Conservation (phyloP, 345 rosid genomes). For the Acer saccharum region DNA sequence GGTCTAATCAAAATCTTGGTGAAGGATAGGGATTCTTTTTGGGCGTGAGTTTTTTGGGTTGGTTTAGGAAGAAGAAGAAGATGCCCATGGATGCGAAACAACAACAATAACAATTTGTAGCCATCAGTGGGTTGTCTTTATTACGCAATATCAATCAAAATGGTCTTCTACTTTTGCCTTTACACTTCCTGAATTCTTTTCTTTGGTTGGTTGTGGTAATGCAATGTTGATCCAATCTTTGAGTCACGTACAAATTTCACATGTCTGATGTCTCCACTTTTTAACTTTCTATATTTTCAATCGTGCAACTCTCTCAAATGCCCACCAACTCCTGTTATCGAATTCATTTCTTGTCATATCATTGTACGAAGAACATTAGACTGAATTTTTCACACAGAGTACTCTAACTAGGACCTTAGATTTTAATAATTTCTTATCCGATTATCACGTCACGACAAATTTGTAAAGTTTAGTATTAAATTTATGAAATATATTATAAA, state of each 20-base stretch:
- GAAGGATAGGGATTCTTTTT: conserved; percentile 34
- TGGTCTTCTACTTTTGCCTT: too few relatives aligned
- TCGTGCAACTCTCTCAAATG: not conserved
- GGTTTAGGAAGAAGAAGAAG: conserved; percentile 27
- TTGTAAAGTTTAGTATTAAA: too few relatives aligned
- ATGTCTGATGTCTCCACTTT: not conserved
- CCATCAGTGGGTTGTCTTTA: conserved; percentile 5
- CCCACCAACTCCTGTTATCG: not conserved
- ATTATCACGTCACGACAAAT: too few relatives aligned
- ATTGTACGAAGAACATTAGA: not conserved
- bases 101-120: conserved; percentile 14
- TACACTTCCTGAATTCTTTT: not conserved
- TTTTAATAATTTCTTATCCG: too few relatives aligned
- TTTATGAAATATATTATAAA: too few relatives aligned
- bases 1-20: not conserved
- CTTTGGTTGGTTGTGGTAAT: not conserved
- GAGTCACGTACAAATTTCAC: not conserved
- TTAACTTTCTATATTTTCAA: not conserved
- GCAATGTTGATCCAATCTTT: not conserved
- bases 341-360: not conserved
- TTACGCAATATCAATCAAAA: not conserved
- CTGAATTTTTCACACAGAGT: not conserved
- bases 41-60: not conserved
- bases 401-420: not conserved
- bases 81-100: conserved; percentile 30